Evolutionary conservation across 345 rosid genomes (phyloP).

Genomic region (Theobroma cacao): DNA sequence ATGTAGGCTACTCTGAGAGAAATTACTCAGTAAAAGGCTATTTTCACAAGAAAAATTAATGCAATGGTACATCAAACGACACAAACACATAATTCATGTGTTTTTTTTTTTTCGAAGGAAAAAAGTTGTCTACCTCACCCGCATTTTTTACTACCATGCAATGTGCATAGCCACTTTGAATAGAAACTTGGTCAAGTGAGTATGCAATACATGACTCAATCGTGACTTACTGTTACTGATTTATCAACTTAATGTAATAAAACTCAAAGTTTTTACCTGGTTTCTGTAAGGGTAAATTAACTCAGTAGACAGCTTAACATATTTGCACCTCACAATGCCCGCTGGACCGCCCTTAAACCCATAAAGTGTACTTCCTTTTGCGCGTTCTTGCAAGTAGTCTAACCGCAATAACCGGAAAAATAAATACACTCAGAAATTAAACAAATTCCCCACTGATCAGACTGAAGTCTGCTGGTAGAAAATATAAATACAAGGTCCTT

Average conservation of each 20-base stretch:
- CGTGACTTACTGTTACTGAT: no score
- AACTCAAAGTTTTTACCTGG: constrained; percentile 44
- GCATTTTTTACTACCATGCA: background rate
- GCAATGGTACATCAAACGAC: background rate
- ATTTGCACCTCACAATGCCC: constrained; percentile 92
- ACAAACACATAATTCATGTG: background rate
- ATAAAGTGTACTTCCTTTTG: constrained; percentile 70
- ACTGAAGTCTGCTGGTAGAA: background rate
- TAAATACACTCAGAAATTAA: background rate
- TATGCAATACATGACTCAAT: background rate
- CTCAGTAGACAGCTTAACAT: constrained; percentile 61
- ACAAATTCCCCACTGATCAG: background rate
- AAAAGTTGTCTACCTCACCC: background rate
- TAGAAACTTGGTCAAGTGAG: background rate
- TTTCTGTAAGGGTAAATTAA: constrained; percentile 79
- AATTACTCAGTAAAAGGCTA: background rate
- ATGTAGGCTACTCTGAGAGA: background rate
- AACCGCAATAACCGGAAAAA: background rate
- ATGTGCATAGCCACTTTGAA: background rate
- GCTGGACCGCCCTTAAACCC: constrained; percentile 98
- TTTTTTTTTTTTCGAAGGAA: no score
- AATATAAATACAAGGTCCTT: constrained; percentile 6
- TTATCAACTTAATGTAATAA: background rate
- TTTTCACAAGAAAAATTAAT: background rate
- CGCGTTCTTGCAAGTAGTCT: constrained; percentile 85